A percentile compares a stretch with the other conserved stretches of the same genome.
These are phyloP conservation scores for Hygrocybe coccinea DNA, from an alignment of 768 basidiomycete species.

Conservation along the genomic window DNA sequence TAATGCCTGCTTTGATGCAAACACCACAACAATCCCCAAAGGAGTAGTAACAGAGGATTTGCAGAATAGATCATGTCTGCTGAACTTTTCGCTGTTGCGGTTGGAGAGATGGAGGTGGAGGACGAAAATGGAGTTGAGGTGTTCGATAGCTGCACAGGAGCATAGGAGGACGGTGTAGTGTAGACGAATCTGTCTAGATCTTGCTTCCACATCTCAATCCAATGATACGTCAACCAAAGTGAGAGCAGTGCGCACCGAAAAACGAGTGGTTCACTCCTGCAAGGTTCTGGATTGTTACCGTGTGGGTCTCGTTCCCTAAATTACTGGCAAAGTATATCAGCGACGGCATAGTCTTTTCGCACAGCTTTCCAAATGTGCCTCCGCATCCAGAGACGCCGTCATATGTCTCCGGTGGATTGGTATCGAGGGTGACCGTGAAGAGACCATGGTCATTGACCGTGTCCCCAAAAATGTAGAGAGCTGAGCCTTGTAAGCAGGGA, in stretches of 20 bases:
- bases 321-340: slow-evolving; percentile 42
- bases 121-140: background rate
- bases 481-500: slow-evolving; percentile 31
- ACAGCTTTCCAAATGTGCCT: slow-evolving; percentile 40
- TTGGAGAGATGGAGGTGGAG: no score
- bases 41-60: no score
- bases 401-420: slow-evolving; percentile 28
- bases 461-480: slow-evolving; percentile 44
- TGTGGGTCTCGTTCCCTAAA: slow-evolving; percentile 35
- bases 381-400: slow-evolving; percentile 45
- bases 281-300: slow-evolving; percentile 29
- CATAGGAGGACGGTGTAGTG: slow-evolving; percentile 39
- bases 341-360: slow-evolving; percentile 43
- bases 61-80: no score
- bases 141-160: slow-evolving; percentile 29
- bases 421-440: slow-evolving; percentile 40
- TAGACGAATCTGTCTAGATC: slow-evolving; percentile 45
- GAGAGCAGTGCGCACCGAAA: slow-evolving; percentile 30
- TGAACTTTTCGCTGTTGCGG: no score
- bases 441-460: slow-evolving; percentile 47
- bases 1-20: no score
- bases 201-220: slow-evolving; percentile 8
- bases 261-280: slow-evolving; percentile 32
- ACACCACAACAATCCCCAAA: no score
- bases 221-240: background rate